These are phyloP conservation scores for Podosphaera xanthii DNA, from an alignment of 2,329 filamentous ascomycete species.

Conservation along the genomic window DNA sequence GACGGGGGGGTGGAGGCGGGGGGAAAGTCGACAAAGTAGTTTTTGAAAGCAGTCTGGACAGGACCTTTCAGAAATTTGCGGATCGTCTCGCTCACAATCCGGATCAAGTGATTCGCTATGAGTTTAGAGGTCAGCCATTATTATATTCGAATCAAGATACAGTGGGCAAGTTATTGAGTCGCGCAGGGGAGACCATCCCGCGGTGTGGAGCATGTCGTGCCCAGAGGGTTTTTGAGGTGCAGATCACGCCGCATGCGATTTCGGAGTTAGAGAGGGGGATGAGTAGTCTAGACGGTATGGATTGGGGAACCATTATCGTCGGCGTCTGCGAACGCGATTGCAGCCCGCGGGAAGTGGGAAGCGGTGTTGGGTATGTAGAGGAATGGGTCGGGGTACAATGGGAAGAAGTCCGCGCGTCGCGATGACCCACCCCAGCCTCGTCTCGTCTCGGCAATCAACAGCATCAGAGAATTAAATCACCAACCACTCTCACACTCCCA, in stretches of 20 bases:
- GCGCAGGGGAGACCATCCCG: constrained; percentile 29
- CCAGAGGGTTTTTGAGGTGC: constrained; percentile 66
- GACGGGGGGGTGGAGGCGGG: constrained; percentile 9
- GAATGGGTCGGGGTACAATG: constrained; percentile 98
- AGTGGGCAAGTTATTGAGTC: constrained; percentile 40
- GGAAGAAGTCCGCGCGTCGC: constrained; percentile 41
- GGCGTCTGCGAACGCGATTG: constrained; percentile 71
- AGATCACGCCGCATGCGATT: constrained; percentile 80
- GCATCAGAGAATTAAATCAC: not conserved
- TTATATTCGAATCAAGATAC: constrained; percentile 61
- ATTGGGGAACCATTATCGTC: constrained; percentile 86
- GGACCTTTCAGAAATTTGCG: constrained; percentile 58
- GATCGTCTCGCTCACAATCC: constrained; percentile 59
- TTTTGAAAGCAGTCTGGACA: constrained; percentile 55
- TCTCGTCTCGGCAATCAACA: not conserved
- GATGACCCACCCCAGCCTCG: not conserved
- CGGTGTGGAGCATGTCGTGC: constrained; percentile 55
- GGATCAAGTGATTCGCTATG: constrained; percentile 62
- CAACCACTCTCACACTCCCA: not conserved
- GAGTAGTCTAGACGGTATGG: constrained; percentile 58
- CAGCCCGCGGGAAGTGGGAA: constrained; percentile 32
- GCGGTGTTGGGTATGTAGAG: constrained; percentile 58
- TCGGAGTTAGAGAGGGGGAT: constrained; percentile 65
- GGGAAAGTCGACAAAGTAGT: constrained; percentile 43
- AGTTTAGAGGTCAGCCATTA: constrained; percentile 49